Conservation (phyloP, 805 yeast genomes). For the Kodamaea nitidulidarum region DNA sequence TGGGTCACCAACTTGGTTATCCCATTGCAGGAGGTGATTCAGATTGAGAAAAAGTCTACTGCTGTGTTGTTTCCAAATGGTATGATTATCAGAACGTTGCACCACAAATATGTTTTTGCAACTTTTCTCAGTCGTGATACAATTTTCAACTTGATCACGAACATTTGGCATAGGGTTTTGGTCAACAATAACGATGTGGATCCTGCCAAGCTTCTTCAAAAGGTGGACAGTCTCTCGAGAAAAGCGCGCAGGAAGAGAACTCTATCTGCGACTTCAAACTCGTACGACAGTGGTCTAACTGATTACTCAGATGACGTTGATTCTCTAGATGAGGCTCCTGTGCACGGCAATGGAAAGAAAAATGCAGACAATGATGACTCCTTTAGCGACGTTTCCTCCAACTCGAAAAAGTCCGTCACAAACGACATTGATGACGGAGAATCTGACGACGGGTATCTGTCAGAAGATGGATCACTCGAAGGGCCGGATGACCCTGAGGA, state of each 20-base stretch:
- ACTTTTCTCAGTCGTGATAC: slow-evolving; percentile 81
- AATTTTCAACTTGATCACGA: slow-evolving; percentile 64
- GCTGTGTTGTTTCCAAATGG: slow-evolving; percentile 93
- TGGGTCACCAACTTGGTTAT: slow-evolving; percentile 84
- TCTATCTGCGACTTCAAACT: slow-evolving; percentile 7
- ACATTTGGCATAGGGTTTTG: slow-evolving; percentile 58
- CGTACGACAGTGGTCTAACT: slow-evolving; percentile 2
- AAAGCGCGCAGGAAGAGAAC: slow-evolving; percentile 6
- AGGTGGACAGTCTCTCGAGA: slow-evolving; percentile 1
- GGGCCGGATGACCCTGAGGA: slow-evolving; percentile 20
- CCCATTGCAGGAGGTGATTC: slow-evolving; percentile 63
- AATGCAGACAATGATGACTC: background rate
- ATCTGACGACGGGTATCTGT: slow-evolving; percentile 15
- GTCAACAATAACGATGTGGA: slow-evolving; percentile 18
- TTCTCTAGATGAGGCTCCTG: background rate
- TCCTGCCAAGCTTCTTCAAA: slow-evolving; percentile 5
- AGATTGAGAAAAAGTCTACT: slow-evolving; percentile 76
- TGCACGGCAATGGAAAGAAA: background rate
- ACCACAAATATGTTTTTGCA: slow-evolving; percentile 73
- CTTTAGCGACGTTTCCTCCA: background rate
- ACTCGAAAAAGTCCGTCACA: background rate
- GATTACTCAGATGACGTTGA: slow-evolving; percentile 9
- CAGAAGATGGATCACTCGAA: slow-evolving; percentile 11
- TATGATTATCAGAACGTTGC: slow-evolving; percentile 62
- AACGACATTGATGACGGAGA: background rate